A percentile compares a stretch with the other conserved stretches of the same genome.
These are phyloP conservation scores for Dothideomycetidae sp. DNA, from an alignment of 2,329 filamentous ascomycete species.

Conservation along the genomic window DNA sequence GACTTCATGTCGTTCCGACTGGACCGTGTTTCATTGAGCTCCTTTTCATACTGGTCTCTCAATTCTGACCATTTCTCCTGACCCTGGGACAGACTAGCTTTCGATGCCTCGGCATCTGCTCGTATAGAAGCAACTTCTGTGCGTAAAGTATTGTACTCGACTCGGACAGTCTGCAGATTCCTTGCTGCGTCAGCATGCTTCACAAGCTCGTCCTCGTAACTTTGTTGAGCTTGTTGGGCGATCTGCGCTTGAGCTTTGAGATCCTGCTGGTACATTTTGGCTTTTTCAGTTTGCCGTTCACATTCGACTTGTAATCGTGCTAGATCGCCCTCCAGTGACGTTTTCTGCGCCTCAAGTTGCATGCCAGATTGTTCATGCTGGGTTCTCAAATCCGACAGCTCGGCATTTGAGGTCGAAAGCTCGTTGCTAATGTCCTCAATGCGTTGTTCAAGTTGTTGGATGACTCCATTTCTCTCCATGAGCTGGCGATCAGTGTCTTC, in stretches of 20 bases:
- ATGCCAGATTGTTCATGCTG: conserved; percentile 61
- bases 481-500: conserved; percentile 68
- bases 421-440: conserved; percentile 74
- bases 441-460: conserved; percentile 69
- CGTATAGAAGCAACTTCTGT: conserved; percentile 60
- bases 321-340: conserved; percentile 63
- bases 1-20: conserved; percentile 71
- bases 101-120: conserved; percentile 75
- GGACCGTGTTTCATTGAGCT: conserved; percentile 63
- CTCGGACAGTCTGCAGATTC: conserved; percentile 61
- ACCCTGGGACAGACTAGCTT: conserved; percentile 61
- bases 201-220: conserved; percentile 86
- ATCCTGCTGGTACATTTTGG: conserved; percentile 78
- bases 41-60: conserved; percentile 65
- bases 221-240: conserved; percentile 80
- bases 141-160: conserved; percentile 69
- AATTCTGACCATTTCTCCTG: conserved; percentile 81
- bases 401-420: conserved; percentile 64
- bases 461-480: conserved; percentile 61
- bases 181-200: conserved; percentile 95
- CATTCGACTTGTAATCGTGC: conserved; percentile 69
- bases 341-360: conserved; percentile 69
- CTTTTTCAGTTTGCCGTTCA: conserved; percentile 62
- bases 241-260: conserved; percentile 89
- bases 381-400: conserved; percentile 66